Base-by-base conservation (phyloP, 306 rosid species). In the Quercus variabilis region DNA sequence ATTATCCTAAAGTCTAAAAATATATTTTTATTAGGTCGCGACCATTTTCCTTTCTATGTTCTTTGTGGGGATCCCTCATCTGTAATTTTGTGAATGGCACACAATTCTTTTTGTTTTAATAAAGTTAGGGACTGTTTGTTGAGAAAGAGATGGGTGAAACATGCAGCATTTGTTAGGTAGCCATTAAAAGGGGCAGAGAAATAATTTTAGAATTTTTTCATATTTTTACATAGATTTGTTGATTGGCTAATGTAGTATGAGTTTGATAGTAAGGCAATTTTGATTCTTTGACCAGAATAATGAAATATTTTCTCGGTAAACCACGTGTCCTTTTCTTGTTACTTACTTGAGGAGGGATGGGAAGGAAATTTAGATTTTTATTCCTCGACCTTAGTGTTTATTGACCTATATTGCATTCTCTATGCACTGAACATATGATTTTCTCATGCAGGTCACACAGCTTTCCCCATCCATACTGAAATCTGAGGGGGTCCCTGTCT, bases 401-500 rank as follows among this genome's bases (percentile, higher is more conserved):
- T 49, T 13, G 15, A 49, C 54, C 17, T 49, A 49, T 49, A 49
- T 49, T 69, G 9, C 76, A 60, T 81, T 54, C 31, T 35, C 74
- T 35, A 30, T 55, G 76, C 67, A 68, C 76, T 83, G 79, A 80
- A 82, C 74, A 77, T 80, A 35, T 74, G 38, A 55, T 64, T 65
- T 79, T 23, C 63, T 70, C 71, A 75, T 82, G 84, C 91, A 96
- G 99, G 96, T 96, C 78, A 96, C 99, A 8, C 99, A 96, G 84
- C 97, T 93, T 82, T 96, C 99, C 77, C 98, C 99, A 46, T 88
- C 98, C 78, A 91, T 96, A 74, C 88, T 96, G 28, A 90, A 86
- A 88, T 86, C 94, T 75, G 90, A 89, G 59, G 98, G 99, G 77
- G 96, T 93, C n/a, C 98, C 99, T 59, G 99, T 96, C 74, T 93